phyloP scores from a whole-genome alignment of 2,329 filamentous ascomycete genomes.

The Fusarium sambucinum region DNA sequence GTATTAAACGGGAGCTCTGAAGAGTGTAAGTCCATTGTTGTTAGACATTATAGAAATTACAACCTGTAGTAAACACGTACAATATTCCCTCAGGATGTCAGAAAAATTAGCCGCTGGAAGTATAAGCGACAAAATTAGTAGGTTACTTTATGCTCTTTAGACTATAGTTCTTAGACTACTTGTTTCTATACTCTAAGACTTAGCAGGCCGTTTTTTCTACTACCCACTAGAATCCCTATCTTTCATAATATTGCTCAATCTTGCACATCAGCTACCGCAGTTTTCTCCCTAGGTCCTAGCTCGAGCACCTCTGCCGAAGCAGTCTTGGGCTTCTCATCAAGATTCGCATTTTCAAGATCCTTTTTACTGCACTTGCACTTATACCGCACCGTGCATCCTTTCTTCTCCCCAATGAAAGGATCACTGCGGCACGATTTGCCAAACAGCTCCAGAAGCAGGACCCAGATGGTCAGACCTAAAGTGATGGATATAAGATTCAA shows the following conservation, averaged over 20 bases:
- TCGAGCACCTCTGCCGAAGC: slow-evolving; percentile 40
- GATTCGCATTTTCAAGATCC: slow-evolving; percentile 51
- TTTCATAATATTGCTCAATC: slow-evolving; percentile 9
- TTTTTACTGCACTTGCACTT: slow-evolving; percentile 57
- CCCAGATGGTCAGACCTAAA: slow-evolving; percentile 58
- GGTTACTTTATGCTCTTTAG: too few relatives aligned
- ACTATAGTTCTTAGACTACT: too few relatives aligned
- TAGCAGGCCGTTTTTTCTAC: too few relatives aligned
- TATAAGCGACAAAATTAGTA: too few relatives aligned
- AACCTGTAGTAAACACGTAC: too few relatives aligned
- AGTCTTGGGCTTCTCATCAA: slow-evolving; percentile 48
- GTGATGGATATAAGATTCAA: slow-evolving; percentile 61
- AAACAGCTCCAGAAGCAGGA: slow-evolving; percentile 63
- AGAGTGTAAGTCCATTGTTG: too few relatives aligned
- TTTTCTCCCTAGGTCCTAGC: slow-evolving; percentile 44
- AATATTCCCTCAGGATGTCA: too few relatives aligned
- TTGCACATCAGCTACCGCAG: slow-evolving; percentile 40
- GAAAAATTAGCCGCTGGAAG: too few relatives aligned
- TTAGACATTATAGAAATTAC: too few relatives aligned
- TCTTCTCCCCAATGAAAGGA: slow-evolving; percentile 57
- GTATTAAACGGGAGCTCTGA: background rate
- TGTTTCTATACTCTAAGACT: too few relatives aligned
- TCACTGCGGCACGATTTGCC: slow-evolving; percentile 62
- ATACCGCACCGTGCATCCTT: slow-evolving; percentile 54
- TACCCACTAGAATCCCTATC: background rate